These are phyloP conservation scores for Chytridium lagenaria DNA, from an alignment of 371 early-diverging fungal genomes.

Conservation along the genomic window DNA sequence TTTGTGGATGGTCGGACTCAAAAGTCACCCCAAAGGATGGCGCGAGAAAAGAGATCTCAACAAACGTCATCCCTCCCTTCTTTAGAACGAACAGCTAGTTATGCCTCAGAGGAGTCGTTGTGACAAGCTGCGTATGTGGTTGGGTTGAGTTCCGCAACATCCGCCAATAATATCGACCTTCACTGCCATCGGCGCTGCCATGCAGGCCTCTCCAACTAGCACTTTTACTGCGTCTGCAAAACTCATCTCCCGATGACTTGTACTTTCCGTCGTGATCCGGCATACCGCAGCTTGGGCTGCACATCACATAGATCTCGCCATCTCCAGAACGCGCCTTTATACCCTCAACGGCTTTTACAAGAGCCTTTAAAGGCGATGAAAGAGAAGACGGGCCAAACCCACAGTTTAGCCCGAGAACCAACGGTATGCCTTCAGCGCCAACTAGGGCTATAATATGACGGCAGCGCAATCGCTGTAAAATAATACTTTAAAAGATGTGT, in stretches of 20 bases:
- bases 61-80: no score
- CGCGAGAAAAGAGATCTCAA: no score
- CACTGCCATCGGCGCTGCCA: no score
- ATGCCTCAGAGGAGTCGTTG: no score
- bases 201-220: no score
- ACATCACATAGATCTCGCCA: background rate
- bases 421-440: no score
- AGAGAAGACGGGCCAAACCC: conserved; percentile 6
- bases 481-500: no score
- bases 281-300: background rate
- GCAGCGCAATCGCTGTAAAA: no score
- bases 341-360: no score
- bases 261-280: background rate
- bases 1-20: background rate
- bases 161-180: conserved; percentile 8
- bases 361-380: no score
- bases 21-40: background rate
- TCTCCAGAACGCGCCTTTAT: background rate
- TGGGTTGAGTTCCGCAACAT: background rate
- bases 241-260: background rate
- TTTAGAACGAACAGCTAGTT: no score
- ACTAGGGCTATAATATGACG: no score
- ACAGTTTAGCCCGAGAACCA: conserved; percentile 1
- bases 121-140: background rate
- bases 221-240: background rate